Percentiles rank a stretch among this genome's conserved stretches.
Evolutionary conservation across 2,329 filamentous ascomycete species (phyloP).

Genomic region (Lasiodiplodia gonubiensis): DNA sequence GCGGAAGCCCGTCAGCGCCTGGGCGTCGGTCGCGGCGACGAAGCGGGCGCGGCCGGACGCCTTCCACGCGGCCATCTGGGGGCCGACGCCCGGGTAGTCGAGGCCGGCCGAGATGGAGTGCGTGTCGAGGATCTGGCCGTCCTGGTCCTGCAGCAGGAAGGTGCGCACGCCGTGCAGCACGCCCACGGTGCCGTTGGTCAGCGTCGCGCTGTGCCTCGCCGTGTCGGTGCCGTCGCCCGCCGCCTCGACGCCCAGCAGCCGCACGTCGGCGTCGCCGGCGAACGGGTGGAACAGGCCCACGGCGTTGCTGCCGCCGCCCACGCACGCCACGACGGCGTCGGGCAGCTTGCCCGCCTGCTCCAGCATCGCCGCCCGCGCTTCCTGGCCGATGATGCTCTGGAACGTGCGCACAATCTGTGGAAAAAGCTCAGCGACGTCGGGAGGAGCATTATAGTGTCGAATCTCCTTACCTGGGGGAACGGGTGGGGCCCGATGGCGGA

Average conservation of each 20-base stretch:
- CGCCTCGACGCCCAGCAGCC: slow-evolving; percentile 91
- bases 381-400: slow-evolving; percentile 93
- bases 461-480: slow-evolving; percentile 65
- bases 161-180: slow-evolving; percentile 95
- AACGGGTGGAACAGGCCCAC: slow-evolving; percentile 99
- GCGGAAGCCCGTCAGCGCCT: slow-evolving; percentile 87
- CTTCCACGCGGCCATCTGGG: slow-evolving; percentile 92
- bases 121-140: slow-evolving; percentile 93
- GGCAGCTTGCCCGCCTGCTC: slow-evolving; percentile 85
- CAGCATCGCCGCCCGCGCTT: slow-evolving; percentile 91
- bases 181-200: slow-evolving; percentile 86
- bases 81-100: slow-evolving; percentile 95
- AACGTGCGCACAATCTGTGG: slow-evolving; percentile 90
- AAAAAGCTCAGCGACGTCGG: neutral
- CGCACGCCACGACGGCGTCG: slow-evolving; percentile 94
- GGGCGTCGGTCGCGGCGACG: slow-evolving; percentile 85
- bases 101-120: slow-evolving; percentile 96
- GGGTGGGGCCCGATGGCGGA: slow-evolving; percentile 97
- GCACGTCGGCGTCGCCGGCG: slow-evolving; percentile 79
- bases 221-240: slow-evolving; percentile 93
- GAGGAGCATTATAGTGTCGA: neutral
- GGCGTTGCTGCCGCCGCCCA: slow-evolving; percentile 93
- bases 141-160: slow-evolving; percentile 88
- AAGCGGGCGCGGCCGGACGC: slow-evolving; percentile 85
- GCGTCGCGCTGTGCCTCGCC: slow-evolving; percentile 80